Base-by-base conservation (phyloP, 2,329 filamentous ascomycete species). In the Fulvia fulva region DNA sequence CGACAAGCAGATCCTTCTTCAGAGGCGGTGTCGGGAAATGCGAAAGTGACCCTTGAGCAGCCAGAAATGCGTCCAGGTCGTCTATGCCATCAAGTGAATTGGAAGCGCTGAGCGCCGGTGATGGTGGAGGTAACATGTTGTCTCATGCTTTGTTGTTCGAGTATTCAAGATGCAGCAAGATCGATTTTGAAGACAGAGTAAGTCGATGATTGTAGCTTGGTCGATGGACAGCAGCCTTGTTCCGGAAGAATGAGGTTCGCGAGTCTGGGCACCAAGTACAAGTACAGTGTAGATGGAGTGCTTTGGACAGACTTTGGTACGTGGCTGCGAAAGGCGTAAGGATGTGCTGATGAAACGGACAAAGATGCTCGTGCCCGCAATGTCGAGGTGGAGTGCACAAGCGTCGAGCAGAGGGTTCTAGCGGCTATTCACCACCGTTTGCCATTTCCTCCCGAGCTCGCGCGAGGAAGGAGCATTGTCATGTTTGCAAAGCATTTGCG, bases 61-160 rank as follows among this genome's bases (percentile, higher is more conserved):
- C 66, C 30, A 72, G 65, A 34, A 66, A 71, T 9, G 70, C 70
- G 51, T 73, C 70, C 30, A 72, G 63, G 51, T 71, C 69, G 14
- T 70, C 67, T 23, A 67, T 68, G 46, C 62, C 66, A 51, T 64
- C 67, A 21, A 72, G 63, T 30, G 67, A 68, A 46, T 71, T 68
- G 61, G 64, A 68, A 23, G 57, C 58, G 60, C 69, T 72, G n/a
- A 66, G 62, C 9, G 67, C 63, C 21, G 69, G 69, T 37, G 70
- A 71, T 30, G 66, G 63, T 21, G 65, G 67, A 25, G 58, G 59
- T 25, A 23, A 3, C 49, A 60, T 49, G 30, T 41, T 56, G 46
- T 23, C 30, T 47, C 41, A 57, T 52, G 55, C 41, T 41, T 43
- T 19, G 37, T n/a, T 19, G 37, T n/a, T 19, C 37, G 3, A 41